Evolutionary conservation across 139 green algal genomes (phyloP), one percentile per base, ranked within the genome.

Genomic region (Chlorella sp.): DNA sequence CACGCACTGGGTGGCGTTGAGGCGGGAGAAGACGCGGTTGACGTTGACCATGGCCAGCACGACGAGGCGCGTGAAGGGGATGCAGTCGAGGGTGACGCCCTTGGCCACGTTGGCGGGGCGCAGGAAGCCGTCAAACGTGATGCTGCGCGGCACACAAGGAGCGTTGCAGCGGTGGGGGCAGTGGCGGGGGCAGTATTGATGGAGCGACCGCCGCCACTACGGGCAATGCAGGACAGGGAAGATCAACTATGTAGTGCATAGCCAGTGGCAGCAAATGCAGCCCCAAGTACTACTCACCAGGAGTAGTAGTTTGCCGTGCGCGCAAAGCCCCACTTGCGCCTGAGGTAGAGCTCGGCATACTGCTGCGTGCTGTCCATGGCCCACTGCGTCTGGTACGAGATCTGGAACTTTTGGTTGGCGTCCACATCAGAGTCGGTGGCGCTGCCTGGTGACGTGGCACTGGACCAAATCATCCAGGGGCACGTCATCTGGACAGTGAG

Each of bases 391-490:
- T 67, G 61, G 29, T 36, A 35, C 29, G 61, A 35, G 3, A 67
- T 26, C 61, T 67, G 55, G 22, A 64, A 30, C 22, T 27, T 27
- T 20, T 31, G 55, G 55, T 64, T 27, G 55, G 24, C 55, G 27
- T 27, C 61, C 6, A 35, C 61, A 17, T 35, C n/a, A 30, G n/a
- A 17, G 61, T 67, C 14, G 27, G 2, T 67, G 61, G 6, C 27
- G 3, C 34, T 35, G 51, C 23, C 51, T 24, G 51, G 51, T 6
- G n/a, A 27, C 2, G 61, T 67, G 61, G 61, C n/a, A 3, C n/a
- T 35, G 27, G 61, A 67, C 61, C 61, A 67, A 6, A 67, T 30
- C 61, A 67, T 67, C 61, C 61, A 67, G 27, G 61, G 61, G 61
- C 61, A 67, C 23, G 61, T 30, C 61, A 67, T 27, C 6, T 5